These are phyloP conservation scores for Alternaria tenuissima DNA, from an alignment of 2,329 filamentous ascomycete species.

Conservation along the genomic window DNA sequence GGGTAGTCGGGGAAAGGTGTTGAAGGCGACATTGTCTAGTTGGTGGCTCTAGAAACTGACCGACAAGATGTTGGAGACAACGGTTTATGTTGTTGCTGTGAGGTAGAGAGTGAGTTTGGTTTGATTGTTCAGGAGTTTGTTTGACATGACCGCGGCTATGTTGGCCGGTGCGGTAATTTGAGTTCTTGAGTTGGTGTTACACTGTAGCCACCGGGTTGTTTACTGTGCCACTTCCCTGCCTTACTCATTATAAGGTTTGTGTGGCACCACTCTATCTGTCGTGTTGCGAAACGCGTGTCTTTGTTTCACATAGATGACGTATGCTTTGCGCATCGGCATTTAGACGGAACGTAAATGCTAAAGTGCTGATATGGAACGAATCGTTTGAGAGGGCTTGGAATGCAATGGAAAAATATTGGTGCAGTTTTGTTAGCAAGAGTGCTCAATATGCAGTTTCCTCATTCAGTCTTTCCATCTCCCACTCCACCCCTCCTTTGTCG, in stretches of 20 bases:
- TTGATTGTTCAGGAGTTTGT: neutral
- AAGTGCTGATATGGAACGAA: neutral
- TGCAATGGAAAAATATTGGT: neutral
- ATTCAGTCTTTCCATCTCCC: slow-evolving; percentile 22
- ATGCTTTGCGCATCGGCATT: neutral
- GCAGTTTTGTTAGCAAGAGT: neutral
- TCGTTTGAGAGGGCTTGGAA: neutral
- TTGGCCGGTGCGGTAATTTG: neutral
- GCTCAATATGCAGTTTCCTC: neutral
- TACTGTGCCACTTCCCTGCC: neutral
- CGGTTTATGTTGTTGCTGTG: neutral
- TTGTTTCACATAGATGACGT: slow-evolving; percentile 1
- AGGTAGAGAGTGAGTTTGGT: neutral
- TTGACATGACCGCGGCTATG: neutral
- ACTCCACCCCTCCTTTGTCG: slow-evolving; percentile 12
- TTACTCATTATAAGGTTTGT: neutral
- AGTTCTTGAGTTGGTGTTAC: neutral
- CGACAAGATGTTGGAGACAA: neutral
- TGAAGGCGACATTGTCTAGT: neutral
- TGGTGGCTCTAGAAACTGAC: neutral
- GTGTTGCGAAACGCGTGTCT: neutral
- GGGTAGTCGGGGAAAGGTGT: neutral
- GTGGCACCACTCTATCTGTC: neutral
- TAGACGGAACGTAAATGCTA: neutral
- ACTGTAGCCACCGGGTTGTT: neutral